Percentiles rank a stretch among this genome's conserved stretches.
These are phyloP conservation scores for Trichoderma aggressivum DNA, from an alignment of 2,329 filamentous ascomycete genomes.

Conservation along the genomic window DNA sequence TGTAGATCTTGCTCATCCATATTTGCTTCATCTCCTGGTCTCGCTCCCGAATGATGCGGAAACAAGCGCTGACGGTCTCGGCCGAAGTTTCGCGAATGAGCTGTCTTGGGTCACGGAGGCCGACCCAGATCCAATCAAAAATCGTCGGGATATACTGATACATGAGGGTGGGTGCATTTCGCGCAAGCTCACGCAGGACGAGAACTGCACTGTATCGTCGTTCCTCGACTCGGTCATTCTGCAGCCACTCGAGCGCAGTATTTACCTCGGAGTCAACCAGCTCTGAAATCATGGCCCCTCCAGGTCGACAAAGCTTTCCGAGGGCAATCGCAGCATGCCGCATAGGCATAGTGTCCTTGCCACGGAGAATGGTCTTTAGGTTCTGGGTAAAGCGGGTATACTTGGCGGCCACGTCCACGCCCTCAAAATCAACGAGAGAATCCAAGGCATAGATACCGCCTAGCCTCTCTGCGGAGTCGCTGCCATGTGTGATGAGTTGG, in stretches of 20 bases:
- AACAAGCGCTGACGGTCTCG: constrained; percentile 90
- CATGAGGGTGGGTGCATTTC: constrained; percentile 90
- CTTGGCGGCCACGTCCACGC: constrained; percentile 87
- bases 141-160: constrained; percentile 95
- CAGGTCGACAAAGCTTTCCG: constrained; percentile 85
- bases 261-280: constrained; percentile 96
- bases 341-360: constrained; percentile 89
- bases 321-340: constrained; percentile 83
- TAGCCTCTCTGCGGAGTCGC: constrained; percentile 81
- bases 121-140: constrained; percentile 95
- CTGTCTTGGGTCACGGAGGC: constrained; percentile 82
- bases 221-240: constrained; percentile 91
- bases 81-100: constrained; percentile 89
- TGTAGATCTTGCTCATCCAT: constrained; percentile 89
- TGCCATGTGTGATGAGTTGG: constrained; percentile 74
- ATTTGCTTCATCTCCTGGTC: constrained; percentile 82
- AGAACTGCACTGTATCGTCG: constrained; percentile 90
- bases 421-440: constrained; percentile 91
- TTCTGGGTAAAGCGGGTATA: constrained; percentile 93
- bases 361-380: constrained; percentile 80
- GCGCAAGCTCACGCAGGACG: constrained; percentile 82
- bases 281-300: constrained; percentile 90
- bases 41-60: constrained; percentile 90
- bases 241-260: constrained; percentile 92
- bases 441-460: constrained; percentile 91